Base-by-base conservation (phyloP, 2,329 filamentous ascomycete species). In the Stagonosporopsis tanaceti region DNA sequence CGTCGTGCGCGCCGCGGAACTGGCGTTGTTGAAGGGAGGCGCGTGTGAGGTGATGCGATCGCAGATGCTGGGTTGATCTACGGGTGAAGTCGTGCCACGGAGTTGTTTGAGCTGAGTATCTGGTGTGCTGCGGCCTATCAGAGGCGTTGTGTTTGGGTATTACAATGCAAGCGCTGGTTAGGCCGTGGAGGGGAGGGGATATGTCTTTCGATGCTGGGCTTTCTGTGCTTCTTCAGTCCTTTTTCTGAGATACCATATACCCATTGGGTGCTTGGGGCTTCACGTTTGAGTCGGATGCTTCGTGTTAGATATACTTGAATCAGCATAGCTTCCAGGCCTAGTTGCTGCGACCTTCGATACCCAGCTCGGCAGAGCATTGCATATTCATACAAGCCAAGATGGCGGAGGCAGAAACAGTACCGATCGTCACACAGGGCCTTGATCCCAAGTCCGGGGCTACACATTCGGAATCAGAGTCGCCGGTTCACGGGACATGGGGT, bases 401-500 rank as follows among this genome's bases (percentile, higher is more conserved):
- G 66, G 60, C 67, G 17, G 48, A 48, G 1, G 45, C 54, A 30
- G 48, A 57, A 40, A 34, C 54, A 39, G 57, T 58, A 2, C 69
- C 70, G 1, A 70, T 74, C n/a, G 35, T 71, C 37, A 75, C 71
- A 50, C 66, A 68, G 6, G 73, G 72, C 25, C 61, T 76, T 25
- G 73, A 75, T 48, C 72, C 73, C 4, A 66, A 63, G 12, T 74
- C 70, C 15, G 71, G 71, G 24, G 47, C 69, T 52, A 64, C 70
- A 27, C 71, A 76, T 52, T 57, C 54, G 2, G 54, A 57, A 28
- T 45, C 48, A 35, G 54, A 53, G 3, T 71, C 68, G 17, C 71
- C 71, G 8, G 57, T 62, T 3, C 61, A 67, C 45, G 66, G 64
- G 15, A 69, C 67, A 15, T 72, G 67, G 68, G 68, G 65, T 7